phyloP scores from a whole-genome alignment of 139 green algal species.

The Nannochloris sp. region DNA sequence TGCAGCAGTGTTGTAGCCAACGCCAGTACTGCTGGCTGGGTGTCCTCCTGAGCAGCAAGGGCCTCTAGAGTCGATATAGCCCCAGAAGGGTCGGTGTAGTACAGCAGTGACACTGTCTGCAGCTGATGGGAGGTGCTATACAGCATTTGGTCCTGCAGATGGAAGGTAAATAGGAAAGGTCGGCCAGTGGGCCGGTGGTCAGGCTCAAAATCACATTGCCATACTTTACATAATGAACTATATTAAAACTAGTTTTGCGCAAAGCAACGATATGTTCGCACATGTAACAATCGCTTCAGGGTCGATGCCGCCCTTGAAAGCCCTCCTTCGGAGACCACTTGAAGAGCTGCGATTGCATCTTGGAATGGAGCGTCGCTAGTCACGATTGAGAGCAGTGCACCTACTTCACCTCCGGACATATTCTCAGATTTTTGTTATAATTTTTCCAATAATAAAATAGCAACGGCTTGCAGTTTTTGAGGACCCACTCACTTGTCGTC shows the following conservation, averaged over 20 bases:
- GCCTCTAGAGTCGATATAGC: neutral
- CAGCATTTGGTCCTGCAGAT: constrained; percentile 48
- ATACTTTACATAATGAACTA: neutral
- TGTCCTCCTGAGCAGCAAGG: neutral
- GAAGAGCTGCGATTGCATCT: neutral
- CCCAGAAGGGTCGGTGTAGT: neutral
- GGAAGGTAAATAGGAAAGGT: neutral
- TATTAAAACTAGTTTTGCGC: too few species aligned
- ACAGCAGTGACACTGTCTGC: neutral
- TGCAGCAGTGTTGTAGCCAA: neutral
- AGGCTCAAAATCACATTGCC: neutral
- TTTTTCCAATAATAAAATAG: neutral
- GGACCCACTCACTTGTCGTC: neutral
- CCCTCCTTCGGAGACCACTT: neutral
- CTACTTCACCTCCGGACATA: constrained; percentile 77
- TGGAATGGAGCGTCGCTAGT: neutral
- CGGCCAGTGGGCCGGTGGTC: neutral
- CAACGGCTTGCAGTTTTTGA: neutral
- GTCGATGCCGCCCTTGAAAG: neutral
- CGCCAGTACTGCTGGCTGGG: neutral
- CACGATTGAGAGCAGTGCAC: constrained; percentile 56
- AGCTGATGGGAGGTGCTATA: constrained; percentile 97
- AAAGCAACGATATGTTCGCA: too few species aligned
- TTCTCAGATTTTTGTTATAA: neutral
- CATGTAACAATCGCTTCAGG: neutral